phyloP scores from a whole-genome alignment of 176 grass and related monocot genomes.

The Elaeis guineensis region DNA sequence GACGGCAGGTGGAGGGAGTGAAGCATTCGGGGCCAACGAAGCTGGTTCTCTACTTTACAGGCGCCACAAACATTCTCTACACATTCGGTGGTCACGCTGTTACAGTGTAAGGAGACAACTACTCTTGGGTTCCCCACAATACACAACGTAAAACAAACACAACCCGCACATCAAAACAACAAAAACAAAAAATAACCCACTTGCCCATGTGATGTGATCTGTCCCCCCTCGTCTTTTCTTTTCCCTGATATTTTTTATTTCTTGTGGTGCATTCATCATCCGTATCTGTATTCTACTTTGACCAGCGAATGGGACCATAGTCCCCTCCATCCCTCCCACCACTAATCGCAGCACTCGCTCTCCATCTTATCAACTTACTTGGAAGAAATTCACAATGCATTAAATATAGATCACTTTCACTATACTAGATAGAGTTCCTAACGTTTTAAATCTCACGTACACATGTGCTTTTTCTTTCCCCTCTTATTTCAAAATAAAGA shows the following conservation, averaged over 20 bases:
- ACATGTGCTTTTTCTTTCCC: too few relatives aligned
- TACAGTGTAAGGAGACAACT: constrained; percentile 40
- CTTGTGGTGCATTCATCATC: background rate
- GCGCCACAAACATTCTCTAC: constrained; percentile 44
- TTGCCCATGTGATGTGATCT: constrained; percentile 10
- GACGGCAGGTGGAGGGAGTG: constrained; percentile 31
- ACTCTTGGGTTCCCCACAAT: background rate
- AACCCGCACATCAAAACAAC: background rate
- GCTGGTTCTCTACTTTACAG: constrained; percentile 42
- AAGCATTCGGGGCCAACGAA: constrained; percentile 29
- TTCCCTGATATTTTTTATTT: constrained; percentile 12
- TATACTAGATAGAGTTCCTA: too few relatives aligned
- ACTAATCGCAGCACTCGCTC: too few relatives aligned
- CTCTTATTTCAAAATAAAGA: too few relatives aligned
- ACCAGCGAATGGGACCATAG: background rate
- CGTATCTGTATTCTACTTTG: constrained; percentile 5
- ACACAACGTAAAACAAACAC: constrained; percentile 3
- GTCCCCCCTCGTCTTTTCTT: constrained; percentile 1
- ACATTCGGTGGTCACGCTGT: constrained; percentile 46
- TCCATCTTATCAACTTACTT: too few relatives aligned
- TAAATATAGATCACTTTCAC: too few relatives aligned
- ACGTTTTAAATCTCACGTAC: too few relatives aligned
- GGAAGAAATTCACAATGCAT: too few relatives aligned
- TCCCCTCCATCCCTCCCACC: too few relatives aligned
- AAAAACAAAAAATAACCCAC: background rate